Evolutionary conservation across 148 eudicot genomes (phyloP).

Genomic region (Gaultheria prostrata): DNA sequence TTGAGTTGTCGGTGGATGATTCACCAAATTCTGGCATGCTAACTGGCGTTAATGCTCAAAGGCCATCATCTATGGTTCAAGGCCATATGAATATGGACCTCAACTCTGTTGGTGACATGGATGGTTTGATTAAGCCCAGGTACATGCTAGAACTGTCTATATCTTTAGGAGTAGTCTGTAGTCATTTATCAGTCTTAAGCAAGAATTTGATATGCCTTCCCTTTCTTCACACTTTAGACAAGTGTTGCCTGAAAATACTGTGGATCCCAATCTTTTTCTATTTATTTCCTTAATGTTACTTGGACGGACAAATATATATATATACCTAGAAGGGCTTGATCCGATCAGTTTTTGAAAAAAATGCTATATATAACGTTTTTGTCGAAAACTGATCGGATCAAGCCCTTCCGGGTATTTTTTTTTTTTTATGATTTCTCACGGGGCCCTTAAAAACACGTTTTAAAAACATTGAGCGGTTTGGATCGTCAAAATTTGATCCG

Average conservation of each 20-base stretch:
- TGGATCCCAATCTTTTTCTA: background rate
- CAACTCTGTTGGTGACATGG: conserved; percentile 27
- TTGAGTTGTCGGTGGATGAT: conserved; percentile 36
- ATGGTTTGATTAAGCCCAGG: conserved; percentile 33
- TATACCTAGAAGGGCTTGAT: no score
- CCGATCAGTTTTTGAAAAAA: no score
- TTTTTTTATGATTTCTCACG: no score
- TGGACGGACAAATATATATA: background rate
- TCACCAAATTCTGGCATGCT: conserved; percentile 26
- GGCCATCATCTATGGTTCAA: conserved; percentile 24
- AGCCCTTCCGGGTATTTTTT: no score
- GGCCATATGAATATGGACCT: conserved; percentile 26
- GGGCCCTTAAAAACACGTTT: no score
- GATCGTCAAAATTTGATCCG: no score
- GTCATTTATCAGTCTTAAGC: background rate
- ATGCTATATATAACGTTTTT: no score
- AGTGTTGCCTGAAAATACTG: background rate
- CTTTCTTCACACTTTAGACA: background rate
- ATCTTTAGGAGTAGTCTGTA: background rate
- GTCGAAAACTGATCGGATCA: no score
- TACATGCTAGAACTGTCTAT: conserved; percentile 16
- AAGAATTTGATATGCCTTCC: background rate
- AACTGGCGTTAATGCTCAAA: conserved; percentile 27
- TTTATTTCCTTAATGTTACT: background rate
- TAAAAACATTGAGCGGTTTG: no score